phyloP scores from a whole-genome alignment of 2,329 filamentous ascomycete genomes.

The Sphaerostilbella broomeana region DNA sequence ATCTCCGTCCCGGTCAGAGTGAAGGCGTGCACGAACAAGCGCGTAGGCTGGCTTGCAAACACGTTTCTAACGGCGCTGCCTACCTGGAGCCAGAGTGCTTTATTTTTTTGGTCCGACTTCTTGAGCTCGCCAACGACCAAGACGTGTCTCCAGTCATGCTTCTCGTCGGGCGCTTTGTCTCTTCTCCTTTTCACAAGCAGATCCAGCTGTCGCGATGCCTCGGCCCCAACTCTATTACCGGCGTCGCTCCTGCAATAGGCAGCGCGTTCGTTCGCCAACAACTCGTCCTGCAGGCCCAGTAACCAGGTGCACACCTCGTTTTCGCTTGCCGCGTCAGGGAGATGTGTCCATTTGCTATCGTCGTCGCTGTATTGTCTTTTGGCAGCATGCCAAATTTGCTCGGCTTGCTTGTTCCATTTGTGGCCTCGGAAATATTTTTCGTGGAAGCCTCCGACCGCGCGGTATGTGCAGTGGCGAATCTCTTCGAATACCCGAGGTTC shows the following conservation, averaged over 20 bases:
- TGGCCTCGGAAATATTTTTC: slow-evolving; percentile 2
- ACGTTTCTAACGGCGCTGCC: neutral
- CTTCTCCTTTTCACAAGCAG: neutral
- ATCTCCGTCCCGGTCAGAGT: slow-evolving; percentile 2
- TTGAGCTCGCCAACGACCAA: neutral
- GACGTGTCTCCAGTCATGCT: neutral
- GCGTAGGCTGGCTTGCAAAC: neutral
- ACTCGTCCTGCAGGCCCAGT: neutral
- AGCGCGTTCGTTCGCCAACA: neutral
- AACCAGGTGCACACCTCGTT: slow-evolving; percentile 1
- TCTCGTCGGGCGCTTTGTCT: neutral
- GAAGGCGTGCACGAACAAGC: neutral
- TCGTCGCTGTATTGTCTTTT: neutral
- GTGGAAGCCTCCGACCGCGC: slow-evolving; percentile 2
- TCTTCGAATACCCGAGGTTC: slow-evolving; percentile 8
- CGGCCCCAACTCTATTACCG: slow-evolving; percentile 1
- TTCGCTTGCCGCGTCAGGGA: neutral
- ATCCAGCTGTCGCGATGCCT: neutral
- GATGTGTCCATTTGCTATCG: neutral
- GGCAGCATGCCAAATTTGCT: neutral
- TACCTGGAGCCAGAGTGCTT: neutral
- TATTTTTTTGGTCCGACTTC: neutral
- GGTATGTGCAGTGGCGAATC: slow-evolving; percentile 8
- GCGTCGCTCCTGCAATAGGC: slow-evolving; percentile 2
- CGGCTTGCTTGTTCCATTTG: slow-evolving; percentile 4